Evolutionary conservation across 306 rosid species (phyloP).

Genomic region (Fagus crenata): DNA sequence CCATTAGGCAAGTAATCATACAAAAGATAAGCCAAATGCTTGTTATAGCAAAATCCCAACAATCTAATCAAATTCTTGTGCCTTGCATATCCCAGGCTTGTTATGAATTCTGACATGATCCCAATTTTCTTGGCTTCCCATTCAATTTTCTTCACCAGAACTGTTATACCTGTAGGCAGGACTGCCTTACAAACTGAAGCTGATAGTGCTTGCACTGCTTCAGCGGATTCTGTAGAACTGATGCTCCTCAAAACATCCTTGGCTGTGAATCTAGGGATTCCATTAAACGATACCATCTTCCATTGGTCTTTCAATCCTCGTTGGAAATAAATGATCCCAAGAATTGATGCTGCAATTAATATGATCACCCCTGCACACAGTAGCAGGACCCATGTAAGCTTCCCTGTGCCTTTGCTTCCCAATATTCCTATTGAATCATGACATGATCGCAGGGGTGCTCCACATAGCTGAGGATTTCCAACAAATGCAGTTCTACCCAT

Average conservation of each 20-base stretch:
- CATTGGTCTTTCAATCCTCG: slow-evolving; percentile 53
- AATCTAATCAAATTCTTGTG: slow-evolving; percentile 65
- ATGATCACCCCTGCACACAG: slow-evolving; percentile 52
- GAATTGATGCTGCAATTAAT: slow-evolving; percentile 47
- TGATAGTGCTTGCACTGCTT: slow-evolving; percentile 41
- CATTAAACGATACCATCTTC: slow-evolving; percentile 81
- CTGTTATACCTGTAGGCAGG: slow-evolving; percentile 91
- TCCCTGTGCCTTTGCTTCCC: slow-evolving; percentile 53
- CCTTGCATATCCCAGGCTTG: slow-evolving; percentile 66
- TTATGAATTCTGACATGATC: slow-evolving; percentile 51
- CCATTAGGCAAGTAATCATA: slow-evolving; percentile 82
- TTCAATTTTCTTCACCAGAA: slow-evolving; percentile 72
- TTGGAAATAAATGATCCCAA: slow-evolving; percentile 48
- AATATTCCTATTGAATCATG: slow-evolving; percentile 53
- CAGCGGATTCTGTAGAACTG: slow-evolving; percentile 47
- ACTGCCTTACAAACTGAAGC: slow-evolving; percentile 58
- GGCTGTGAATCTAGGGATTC: slow-evolving; percentile 84
- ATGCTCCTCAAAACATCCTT: slow-evolving; percentile 76
- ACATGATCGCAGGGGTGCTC: slow-evolving; percentile 72
- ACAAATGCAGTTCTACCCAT: slow-evolving; percentile 68
- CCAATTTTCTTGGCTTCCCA: slow-evolving; percentile 54
- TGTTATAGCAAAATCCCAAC: slow-evolving; percentile 76
- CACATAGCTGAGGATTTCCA: slow-evolving; percentile 87
- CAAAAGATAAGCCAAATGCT: slow-evolving; percentile 68
- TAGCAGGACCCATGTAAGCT: slow-evolving; percentile 51